Conservation (phyloP, 768 basidiomycete genomes). For the Rhodotorula kratochvilovae region DNA sequence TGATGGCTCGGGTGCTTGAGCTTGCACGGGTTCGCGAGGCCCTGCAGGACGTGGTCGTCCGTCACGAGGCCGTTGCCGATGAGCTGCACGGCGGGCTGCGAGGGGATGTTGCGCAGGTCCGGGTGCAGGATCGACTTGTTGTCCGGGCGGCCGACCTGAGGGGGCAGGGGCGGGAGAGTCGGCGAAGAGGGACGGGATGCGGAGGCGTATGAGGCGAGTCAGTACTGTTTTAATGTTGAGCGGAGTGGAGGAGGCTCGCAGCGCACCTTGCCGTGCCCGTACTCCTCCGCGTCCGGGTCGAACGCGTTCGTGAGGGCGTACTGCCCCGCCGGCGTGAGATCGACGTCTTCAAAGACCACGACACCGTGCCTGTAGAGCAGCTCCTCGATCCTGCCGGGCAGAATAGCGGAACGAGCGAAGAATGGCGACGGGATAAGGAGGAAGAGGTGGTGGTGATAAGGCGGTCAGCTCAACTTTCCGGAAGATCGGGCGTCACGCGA, state of each 20-base stretch:
- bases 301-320: slow-evolving; percentile 33
- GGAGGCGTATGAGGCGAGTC: too few species aligned
- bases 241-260: too few species aligned
- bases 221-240: too few species aligned
- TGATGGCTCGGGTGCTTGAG: slow-evolving; percentile 82
- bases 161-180: background rate
- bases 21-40: slow-evolving; percentile 51
- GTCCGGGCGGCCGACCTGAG: background rate
- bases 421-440: background rate
- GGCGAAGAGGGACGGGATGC: background rate
- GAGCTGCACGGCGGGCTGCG: slow-evolving; percentile 76
- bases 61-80: slow-evolving; percentile 70
- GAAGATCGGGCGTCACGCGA: too few species aligned
- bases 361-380: slow-evolving; percentile 41
- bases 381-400: slow-evolving; percentile 17
- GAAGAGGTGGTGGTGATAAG: background rate
- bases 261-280: slow-evolving; percentile 30
- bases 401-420: too few species aligned
- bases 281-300: slow-evolving; percentile 31
- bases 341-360: slow-evolving; percentile 38
- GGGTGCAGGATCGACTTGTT: slow-evolving; percentile 54
- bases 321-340: slow-evolving; percentile 29
- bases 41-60: slow-evolving; percentile 33
- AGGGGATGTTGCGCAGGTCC: slow-evolving; percentile 83
- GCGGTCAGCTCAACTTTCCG: background rate